Base-by-base conservation (phyloP, 805 yeast genomes). In the Candida nonsorbophila region DNA sequence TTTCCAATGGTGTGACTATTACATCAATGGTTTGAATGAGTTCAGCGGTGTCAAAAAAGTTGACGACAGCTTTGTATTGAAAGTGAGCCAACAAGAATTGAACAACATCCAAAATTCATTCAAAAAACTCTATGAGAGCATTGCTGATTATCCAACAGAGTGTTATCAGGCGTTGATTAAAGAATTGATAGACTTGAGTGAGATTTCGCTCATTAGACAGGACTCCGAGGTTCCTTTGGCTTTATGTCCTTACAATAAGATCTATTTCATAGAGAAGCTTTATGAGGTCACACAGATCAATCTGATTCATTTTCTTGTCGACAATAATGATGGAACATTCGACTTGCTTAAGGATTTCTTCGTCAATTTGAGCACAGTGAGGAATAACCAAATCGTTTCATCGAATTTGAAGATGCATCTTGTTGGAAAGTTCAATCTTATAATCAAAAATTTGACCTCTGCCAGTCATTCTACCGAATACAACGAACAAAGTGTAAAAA, bases 1-100 rank as follows among this genome's bases (percentile, higher is more conserved):
- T 0, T 62, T 86, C 33, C 94, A 83, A 52, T 84, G 94, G 94
- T 67, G 80, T 27, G 77, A 82, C 32, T 83, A 77, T 44, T 82
- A 62, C 41, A 43, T 81, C n/a, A 66, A 77, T 45, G 90, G 90
- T 0, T 58, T 64, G 0, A 67, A 63, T 27, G 58, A 56, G 30
- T 48, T 35, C 29, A 50, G 53, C 38, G 53, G 51, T 8, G 29
- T 28, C 32, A 12, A 49, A 54, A 51, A 48, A 22, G 40, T 38
- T 6, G 37, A 37, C 24, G 48, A 45, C 12, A 17, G 14, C 4
- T 14, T 32, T 13, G 19, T 19, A 6, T 4, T 22, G 6, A 33
- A 29, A 13, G 25, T 37, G 9, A 32, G 40, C 5, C 58, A 50
- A 5, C 37, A 40, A 25, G 87, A 81, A 39, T 33, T 70, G 11